phyloP scores from a whole-genome alignment of 2,329 filamentous ascomycete species.

The Trichoderma hamatum region DNA sequence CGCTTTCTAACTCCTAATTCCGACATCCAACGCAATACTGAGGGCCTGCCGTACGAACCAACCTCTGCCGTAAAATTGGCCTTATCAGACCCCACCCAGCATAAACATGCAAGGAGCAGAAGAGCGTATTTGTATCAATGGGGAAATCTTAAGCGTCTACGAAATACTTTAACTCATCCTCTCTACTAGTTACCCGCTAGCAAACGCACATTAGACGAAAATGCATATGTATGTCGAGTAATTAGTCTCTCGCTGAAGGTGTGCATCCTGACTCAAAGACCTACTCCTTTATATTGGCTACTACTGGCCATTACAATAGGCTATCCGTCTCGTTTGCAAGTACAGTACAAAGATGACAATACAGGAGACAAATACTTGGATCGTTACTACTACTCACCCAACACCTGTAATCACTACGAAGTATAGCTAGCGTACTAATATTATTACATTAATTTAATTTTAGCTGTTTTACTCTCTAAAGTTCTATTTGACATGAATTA shows the following conservation, averaged over 20 bases:
- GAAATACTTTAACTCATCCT: not conserved
- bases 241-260: not conserved
- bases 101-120: slow-evolving; percentile 1
- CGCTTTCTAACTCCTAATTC: slow-evolving; percentile 1
- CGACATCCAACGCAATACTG: not conserved
- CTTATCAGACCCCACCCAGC: not conserved
- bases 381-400: not conserved
- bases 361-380: not conserved
- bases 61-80: not conserved
- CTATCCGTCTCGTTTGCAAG: not conserved
- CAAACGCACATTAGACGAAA: not conserved
- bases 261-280: not conserved
- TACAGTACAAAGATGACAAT: not conserved
- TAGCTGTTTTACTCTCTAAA: not conserved
- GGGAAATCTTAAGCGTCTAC: not conserved
- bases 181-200: not conserved
- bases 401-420: not conserved
- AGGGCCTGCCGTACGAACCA: not conserved
- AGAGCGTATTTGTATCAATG: not conserved
- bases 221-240: not conserved
- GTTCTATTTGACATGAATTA: not conserved
- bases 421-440: not conserved
- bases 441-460: not conserved
- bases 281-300: not conserved
- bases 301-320: not conserved